These are phyloP conservation scores for Cyphellophora europaea DNA, from an alignment of 2,329 filamentous ascomycete genomes.

Conservation along the genomic window DNA sequence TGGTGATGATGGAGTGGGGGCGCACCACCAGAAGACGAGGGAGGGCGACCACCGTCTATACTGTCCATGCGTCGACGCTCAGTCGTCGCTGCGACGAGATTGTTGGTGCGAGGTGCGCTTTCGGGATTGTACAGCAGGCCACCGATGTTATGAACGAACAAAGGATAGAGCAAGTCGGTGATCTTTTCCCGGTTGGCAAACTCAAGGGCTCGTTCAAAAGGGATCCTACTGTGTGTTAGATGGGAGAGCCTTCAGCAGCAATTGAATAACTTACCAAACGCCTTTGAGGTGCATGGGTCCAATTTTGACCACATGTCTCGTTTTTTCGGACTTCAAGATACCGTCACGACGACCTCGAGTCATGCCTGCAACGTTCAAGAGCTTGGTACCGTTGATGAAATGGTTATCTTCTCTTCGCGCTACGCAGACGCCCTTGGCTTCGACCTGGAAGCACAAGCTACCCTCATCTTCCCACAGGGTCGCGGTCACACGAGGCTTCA, in stretches of 20 bases:
- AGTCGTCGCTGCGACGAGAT: constrained; percentile 71
- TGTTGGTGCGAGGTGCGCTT: constrained; percentile 72
- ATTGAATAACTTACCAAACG: constrained; percentile 62
- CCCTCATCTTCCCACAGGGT: constrained; percentile 98
- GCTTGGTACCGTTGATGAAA: constrained; percentile 98
- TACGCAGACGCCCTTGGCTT: constrained; percentile 91
- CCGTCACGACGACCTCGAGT: constrained; percentile 90
- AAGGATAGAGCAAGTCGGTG: constrained; percentile 83
- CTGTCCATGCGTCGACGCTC: constrained; percentile 65
- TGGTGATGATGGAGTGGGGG: constrained; percentile 52
- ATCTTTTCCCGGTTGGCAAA: constrained; percentile 99
- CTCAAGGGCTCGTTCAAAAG: constrained; percentile 92
- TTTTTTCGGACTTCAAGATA: constrained; percentile 95
- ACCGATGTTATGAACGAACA: constrained; percentile 97
- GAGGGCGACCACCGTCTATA: constrained; percentile 39
- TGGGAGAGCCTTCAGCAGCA: background rate
- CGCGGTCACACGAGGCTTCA: constrained; percentile 93
- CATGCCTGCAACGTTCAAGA: constrained; percentile 96
- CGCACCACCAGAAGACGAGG: constrained; percentile 48
- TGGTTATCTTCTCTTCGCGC: constrained; percentile 95
- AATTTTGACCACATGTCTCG: constrained; percentile 95
- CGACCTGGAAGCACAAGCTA: constrained; percentile 94
- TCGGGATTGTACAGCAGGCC: constrained; percentile 87
- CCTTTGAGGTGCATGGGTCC: constrained; percentile 98
- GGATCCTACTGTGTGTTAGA: constrained; percentile 59